Evolutionary conservation across 768 basidiomycete species (phyloP).

Genomic region (Gloeostereum incarnatum): DNA sequence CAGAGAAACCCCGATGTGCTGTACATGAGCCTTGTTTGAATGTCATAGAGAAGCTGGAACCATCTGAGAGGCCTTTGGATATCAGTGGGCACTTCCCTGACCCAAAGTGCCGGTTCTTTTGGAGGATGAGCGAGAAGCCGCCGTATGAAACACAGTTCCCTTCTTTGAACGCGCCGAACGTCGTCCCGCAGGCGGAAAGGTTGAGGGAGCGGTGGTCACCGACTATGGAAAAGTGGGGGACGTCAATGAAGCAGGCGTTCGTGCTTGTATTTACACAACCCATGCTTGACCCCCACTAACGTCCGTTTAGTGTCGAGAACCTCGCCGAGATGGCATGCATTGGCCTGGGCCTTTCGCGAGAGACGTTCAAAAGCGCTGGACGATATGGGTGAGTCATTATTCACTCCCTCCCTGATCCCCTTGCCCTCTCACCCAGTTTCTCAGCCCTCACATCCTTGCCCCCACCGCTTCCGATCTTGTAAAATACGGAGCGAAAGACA

Average conservation of each 20-base stretch:
- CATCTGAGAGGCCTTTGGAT: constrained; percentile 78
- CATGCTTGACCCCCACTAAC: constrained; percentile 3
- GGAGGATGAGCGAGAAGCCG: constrained; percentile 68
- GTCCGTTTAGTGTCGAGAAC: constrained; percentile 55
- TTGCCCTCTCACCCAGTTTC: neutral
- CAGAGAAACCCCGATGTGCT: constrained; percentile 85
- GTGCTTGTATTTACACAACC: constrained; percentile 15
- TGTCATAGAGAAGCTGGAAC: constrained; percentile 71
- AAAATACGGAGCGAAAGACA: constrained; percentile 70
- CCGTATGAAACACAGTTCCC: constrained; percentile 78
- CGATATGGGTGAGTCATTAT: constrained; percentile 59
- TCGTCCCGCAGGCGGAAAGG: constrained; percentile 55
- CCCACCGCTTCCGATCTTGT: constrained; percentile 88
- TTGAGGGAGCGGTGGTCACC: constrained; percentile 59
- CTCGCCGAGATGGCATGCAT: constrained; percentile 85
- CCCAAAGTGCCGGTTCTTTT: constrained; percentile 93
- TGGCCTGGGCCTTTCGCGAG: constrained; percentile 65
- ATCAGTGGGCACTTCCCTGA: constrained; percentile 74
- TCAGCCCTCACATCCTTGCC: constrained; percentile 78
- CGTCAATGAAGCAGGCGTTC: constrained; percentile 80
- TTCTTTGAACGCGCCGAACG: constrained; percentile 69
- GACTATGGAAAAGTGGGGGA: constrained; percentile 82
- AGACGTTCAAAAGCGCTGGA: constrained; percentile 72
- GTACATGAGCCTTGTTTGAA: constrained; percentile 74
- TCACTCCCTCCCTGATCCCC: neutral